Evolutionary conservation across 2,329 filamentous ascomycete species (phyloP).

Genomic region (Pseudocercospora cruenta): DNA sequence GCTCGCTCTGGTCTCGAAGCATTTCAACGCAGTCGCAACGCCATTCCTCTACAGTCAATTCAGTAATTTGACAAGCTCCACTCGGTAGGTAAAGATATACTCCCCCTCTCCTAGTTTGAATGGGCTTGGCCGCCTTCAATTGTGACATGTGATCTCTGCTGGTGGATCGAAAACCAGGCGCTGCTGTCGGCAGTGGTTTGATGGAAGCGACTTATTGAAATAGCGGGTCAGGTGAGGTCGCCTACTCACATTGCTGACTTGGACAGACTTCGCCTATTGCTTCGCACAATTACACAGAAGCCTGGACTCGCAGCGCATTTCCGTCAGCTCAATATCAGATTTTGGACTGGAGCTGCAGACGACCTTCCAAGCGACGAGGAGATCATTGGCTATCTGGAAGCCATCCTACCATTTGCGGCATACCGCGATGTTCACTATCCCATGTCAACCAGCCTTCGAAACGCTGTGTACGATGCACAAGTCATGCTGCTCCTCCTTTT

Average conservation of each 20-base stretch:
- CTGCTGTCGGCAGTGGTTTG: background rate
- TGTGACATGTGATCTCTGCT: background rate
- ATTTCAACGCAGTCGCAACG: background rate
- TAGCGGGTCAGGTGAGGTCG: background rate
- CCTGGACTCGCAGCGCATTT: background rate
- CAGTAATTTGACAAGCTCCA: background rate
- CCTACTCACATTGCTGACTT: background rate
- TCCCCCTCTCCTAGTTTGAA: background rate
- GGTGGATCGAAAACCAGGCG: background rate
- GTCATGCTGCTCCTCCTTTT: slow-evolving; percentile 9
- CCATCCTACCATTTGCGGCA: background rate
- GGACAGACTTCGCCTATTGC: background rate
- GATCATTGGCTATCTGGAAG: background rate
- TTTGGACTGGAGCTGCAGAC: background rate
- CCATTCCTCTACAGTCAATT: background rate
- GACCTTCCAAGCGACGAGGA: background rate
- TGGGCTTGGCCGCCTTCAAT: background rate
- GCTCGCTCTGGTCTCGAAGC: background rate
- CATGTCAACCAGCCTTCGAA: background rate
- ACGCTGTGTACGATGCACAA: background rate
- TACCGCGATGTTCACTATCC: background rate
- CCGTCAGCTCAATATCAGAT: background rate
- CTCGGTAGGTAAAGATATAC: background rate
- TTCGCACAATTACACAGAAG: slow-evolving; percentile 2
- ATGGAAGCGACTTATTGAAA: background rate